Evolutionary conservation across 148 eudicot genomes (phyloP).

Genomic region (Cornus controversa): DNA sequence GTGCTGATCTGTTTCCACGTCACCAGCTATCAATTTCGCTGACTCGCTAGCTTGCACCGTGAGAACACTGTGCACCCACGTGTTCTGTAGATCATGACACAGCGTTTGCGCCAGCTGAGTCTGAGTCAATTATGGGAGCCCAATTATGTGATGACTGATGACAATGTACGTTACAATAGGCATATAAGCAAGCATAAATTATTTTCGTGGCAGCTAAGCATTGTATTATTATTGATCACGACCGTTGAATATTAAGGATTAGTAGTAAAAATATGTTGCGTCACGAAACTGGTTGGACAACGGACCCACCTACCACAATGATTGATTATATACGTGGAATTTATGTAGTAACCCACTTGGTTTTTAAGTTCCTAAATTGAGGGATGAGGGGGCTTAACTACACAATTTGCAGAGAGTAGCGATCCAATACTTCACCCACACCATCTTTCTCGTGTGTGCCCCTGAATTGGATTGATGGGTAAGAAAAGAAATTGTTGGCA

Average conservation of each 20-base stretch:
- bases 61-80: not conserved
- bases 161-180: not conserved
- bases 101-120: not conserved
- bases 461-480: too few relatives aligned
- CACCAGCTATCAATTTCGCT: not conserved
- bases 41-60: not conserved
- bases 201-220: not conserved
- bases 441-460: too few relatives aligned
- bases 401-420: too few relatives aligned
- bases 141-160: not conserved
- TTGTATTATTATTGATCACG: not conserved
- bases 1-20: constrained; percentile 22
- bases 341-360: not conserved
- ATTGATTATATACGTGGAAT: not conserved
- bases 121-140: not conserved
- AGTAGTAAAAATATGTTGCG: not conserved
- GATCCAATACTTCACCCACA: too few relatives aligned
- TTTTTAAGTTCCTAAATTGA: not conserved
- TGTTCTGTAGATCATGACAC: not conserved
- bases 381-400: not conserved
- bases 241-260: not conserved
- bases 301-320: not conserved
- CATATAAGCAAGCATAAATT: too few relatives aligned
- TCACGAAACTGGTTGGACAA: not conserved
- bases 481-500: too few relatives aligned